These are phyloP conservation scores for Musa beccarii DNA, from an alignment of 176 grass and related monocot genomes.

Conservation along the genomic window DNA sequence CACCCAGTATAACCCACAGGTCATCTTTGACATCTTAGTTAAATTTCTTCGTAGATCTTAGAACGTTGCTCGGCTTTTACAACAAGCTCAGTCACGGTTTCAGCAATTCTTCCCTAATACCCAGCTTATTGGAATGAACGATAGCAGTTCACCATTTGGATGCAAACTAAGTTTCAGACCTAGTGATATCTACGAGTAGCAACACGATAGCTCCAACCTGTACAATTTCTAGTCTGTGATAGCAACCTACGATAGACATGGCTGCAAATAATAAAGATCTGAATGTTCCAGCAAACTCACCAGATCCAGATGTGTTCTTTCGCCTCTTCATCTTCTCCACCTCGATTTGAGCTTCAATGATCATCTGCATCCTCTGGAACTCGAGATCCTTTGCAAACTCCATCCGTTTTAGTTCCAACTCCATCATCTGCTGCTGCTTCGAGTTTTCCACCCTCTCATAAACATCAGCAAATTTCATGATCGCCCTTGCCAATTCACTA, in stretches of 20 bases:
- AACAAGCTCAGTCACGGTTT: too few species aligned
- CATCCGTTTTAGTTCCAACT: slow-evolving; percentile 73
- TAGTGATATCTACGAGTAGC: background rate
- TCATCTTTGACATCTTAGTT: too few species aligned
- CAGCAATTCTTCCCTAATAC: too few species aligned
- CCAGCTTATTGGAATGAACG: background rate
- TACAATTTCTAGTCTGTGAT: background rate
- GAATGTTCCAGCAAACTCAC: background rate
- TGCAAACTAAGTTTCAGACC: background rate
- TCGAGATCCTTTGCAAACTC: slow-evolving; percentile 71
- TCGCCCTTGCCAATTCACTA: slow-evolving; percentile 52
- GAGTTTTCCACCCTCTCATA: slow-evolving; percentile 72
- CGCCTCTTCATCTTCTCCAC: slow-evolving; percentile 46
- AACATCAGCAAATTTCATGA: slow-evolving; percentile 67
- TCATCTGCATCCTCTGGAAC: slow-evolving; percentile 77
- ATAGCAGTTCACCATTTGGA: background rate
- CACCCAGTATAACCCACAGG: too few species aligned
- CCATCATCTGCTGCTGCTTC: slow-evolving; percentile 63
- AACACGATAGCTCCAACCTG: background rate
- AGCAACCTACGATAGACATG: background rate
- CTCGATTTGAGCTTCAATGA: slow-evolving; percentile 64
- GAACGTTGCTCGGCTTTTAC: too few species aligned
- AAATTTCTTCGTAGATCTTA: too few species aligned
- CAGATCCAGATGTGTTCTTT: slow-evolving; percentile 16
- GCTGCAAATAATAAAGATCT: background rate